Conservation (phyloP, 345 rosid genomes). For the Carallia pectinifolia region DNA sequence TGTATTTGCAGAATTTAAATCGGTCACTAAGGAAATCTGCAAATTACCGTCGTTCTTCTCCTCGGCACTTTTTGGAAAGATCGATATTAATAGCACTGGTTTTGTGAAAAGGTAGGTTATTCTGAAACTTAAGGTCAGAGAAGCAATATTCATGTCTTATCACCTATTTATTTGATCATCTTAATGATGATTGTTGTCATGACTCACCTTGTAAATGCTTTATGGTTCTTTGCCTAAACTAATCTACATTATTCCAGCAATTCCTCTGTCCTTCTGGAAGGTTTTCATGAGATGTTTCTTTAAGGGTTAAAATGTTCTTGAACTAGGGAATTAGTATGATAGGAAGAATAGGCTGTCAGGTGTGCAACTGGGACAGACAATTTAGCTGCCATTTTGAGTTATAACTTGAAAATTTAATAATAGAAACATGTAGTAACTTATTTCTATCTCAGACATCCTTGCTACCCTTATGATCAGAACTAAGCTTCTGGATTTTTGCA, state of each 20-base stretch:
- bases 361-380: no score
- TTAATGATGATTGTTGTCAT: not conserved
- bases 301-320: not conserved
- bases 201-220: not conserved
- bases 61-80: constrained; percentile 63
- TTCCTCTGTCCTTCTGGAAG: not conserved
- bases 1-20: constrained; percentile 64
- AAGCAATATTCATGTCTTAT: not conserved
- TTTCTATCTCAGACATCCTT: not conserved
- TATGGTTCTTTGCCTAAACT: not conserved
- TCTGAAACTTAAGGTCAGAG: not conserved
- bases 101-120: constrained; percentile 60
- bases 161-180: not conserved
- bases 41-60: constrained; percentile 88
- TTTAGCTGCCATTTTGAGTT: not conserved
- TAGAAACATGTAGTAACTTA: not conserved
- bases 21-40: constrained; percentile 80
- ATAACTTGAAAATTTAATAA: not conserved
- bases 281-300: not conserved
- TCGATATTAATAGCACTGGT: constrained; percentile 62
- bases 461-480: not conserved
- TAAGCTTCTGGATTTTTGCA: not conserved
- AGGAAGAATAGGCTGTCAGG: no score
- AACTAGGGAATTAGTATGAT: not conserved
- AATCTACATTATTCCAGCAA: not conserved